Evolutionary conservation across 2,329 filamentous ascomycete species (phyloP).

Genomic region (Tolypocladium tropicale): DNA sequence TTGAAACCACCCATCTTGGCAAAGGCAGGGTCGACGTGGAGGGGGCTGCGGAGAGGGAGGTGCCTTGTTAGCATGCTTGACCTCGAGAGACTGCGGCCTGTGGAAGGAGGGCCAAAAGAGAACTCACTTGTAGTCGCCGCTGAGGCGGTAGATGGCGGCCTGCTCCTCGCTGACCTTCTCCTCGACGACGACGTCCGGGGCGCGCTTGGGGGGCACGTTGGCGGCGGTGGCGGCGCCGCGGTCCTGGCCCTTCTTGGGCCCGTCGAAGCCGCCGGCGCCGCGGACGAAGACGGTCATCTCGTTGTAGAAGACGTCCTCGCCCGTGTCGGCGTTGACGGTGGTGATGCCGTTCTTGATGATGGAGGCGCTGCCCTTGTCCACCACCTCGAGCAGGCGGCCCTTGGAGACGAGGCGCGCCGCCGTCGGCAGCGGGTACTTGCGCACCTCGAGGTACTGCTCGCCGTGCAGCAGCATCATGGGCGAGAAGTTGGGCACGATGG

Average conservation of each 20-base stretch:
- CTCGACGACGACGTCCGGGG: constrained; percentile 74
- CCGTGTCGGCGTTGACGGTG: constrained; percentile 75
- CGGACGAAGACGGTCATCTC: constrained; percentile 89
- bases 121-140: constrained; percentile 75
- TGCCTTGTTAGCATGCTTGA: not conserved
- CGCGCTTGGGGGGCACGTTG: constrained; percentile 67
- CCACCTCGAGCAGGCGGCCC: constrained; percentile 79
- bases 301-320: constrained; percentile 94
- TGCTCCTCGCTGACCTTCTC: constrained; percentile 82
- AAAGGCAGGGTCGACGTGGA: constrained; percentile 92
- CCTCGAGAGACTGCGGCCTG: not conserved
- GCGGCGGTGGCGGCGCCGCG: constrained; percentile 70
- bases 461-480: constrained; percentile 99
- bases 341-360: constrained; percentile 71
- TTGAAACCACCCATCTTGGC: constrained; percentile 94
- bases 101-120: not conserved
- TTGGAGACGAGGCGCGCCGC: constrained; percentile 65
- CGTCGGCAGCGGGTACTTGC: constrained; percentile 85
- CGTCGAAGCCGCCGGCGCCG: constrained; percentile 83
- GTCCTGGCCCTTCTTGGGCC: constrained; percentile 64
- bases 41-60: constrained; percentile 40
- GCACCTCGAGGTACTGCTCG: constrained; percentile 94
- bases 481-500: constrained; percentile 89
- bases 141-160: constrained; percentile 85
- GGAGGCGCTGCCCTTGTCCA: constrained; percentile 90